Percentiles rank a stretch among this genome's conserved stretches.
Conservation (phyloP, 345 rosid genomes). For the Arabis hirsuta region DNA sequence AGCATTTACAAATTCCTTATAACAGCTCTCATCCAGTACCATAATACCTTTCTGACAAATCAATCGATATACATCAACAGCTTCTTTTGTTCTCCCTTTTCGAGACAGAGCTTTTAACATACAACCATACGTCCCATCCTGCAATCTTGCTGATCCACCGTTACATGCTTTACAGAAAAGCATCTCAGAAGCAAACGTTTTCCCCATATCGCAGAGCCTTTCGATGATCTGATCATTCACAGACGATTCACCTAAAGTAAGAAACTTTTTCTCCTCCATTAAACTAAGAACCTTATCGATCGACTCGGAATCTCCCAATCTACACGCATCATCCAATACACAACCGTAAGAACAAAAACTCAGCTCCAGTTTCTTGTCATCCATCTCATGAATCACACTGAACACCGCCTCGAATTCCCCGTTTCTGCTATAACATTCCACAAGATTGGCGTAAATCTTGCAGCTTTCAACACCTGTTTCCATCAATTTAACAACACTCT, state of each 20-base stretch:
- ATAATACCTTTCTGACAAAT: constrained; percentile 44
- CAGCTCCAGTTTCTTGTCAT: constrained; percentile 47
- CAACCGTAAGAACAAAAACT: constrained; percentile 56
- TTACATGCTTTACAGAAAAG: constrained; percentile 55
- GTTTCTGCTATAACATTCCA: constrained; percentile 54
- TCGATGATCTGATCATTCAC: constrained; percentile 49
- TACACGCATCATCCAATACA: constrained; percentile 74
- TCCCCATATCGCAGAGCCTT: constrained; percentile 64
- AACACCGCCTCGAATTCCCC: constrained; percentile 58
- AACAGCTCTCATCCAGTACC: constrained; percentile 49
- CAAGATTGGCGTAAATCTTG: constrained; percentile 55
- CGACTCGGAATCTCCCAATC: constrained; percentile 46
- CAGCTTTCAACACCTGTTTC: constrained; percentile 55
- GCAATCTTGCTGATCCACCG: constrained; percentile 42
- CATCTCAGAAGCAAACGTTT: constrained; percentile 60
- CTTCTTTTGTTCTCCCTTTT: constrained; percentile 58
- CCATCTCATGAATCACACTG: constrained; percentile 57
- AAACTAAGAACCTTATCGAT: constrained; percentile 49
- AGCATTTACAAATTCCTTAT: constrained; percentile 52
- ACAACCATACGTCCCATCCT: constrained; percentile 55
- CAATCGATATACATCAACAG: constrained; percentile 45
- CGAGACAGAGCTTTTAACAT: constrained; percentile 55
- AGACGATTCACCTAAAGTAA: constrained; percentile 19
- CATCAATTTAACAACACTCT: constrained; percentile 50
- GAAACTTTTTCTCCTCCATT: constrained; percentile 54